Conservation (phyloP, 2,329 filamentous ascomycete species). For the Dactylellina parvicollis region DNA sequence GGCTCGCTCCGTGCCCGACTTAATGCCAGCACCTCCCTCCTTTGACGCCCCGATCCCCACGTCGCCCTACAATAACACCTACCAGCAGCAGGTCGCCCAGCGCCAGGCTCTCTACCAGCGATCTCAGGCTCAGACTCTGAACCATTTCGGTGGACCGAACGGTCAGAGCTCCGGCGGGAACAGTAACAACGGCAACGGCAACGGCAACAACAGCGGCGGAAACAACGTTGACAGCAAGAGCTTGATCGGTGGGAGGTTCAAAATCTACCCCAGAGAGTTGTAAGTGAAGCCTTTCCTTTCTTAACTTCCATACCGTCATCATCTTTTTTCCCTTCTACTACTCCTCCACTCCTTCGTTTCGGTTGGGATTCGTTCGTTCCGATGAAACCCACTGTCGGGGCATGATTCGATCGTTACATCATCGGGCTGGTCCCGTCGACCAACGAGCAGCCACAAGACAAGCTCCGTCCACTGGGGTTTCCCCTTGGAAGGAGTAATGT, state of each 20-base stretch:
- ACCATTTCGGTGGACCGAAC: conserved; percentile 29
- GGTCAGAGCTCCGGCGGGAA: conserved; percentile 11
- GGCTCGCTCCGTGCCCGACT: conserved; percentile 17
- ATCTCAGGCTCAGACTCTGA: conserved; percentile 44
- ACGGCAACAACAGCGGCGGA: conserved; percentile 21
- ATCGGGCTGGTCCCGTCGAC: conserved; percentile 36
- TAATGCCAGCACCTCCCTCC: conserved; percentile 54
- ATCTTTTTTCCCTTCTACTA: neutral
- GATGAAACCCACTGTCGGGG: too few species aligned
- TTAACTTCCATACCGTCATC: neutral
- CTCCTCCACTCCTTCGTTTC: neutral
- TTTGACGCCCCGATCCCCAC: conserved; percentile 53
- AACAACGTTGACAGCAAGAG: conserved; percentile 49
- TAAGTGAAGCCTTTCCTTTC: conserved; percentile 19
- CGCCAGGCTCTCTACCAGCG: conserved; percentile 46
- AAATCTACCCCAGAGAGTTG: conserved; percentile 53
- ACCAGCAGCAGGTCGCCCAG: conserved; percentile 48
- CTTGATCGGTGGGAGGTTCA: conserved; percentile 41
- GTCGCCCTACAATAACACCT: conserved; percentile 51
- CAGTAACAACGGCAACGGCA: conserved; percentile 1
- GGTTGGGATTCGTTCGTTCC: neutral
- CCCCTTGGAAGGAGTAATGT: too few species aligned
- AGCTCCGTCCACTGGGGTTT: neutral
- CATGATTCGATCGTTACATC: conserved; percentile 52
- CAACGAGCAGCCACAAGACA: conserved; percentile 3